Conservation (phyloP, 1,284 basidiomycete species). For the Puccinia brachypodii region DNA sequence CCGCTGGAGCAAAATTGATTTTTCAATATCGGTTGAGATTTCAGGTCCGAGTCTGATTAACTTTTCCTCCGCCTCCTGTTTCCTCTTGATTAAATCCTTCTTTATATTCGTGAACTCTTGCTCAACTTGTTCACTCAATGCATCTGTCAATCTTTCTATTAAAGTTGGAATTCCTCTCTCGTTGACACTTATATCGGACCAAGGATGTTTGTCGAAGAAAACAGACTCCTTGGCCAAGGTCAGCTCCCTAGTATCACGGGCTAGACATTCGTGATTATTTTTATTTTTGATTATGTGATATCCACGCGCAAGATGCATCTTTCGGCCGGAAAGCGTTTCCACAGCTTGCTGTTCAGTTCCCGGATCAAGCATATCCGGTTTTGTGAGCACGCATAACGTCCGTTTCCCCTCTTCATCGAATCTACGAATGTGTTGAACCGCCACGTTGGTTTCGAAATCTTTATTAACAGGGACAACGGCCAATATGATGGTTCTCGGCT, state of each 20-base stretch:
- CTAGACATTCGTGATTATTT: not conserved
- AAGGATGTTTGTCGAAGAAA: not conserved
- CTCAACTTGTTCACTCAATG: not conserved
- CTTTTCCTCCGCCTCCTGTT: not conserved
- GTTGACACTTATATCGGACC: not conserved
- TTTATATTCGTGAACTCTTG: not conserved
- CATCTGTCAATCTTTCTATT: not conserved
- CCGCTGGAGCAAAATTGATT: not conserved
- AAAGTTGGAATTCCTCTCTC: not conserved
- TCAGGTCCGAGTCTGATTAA: not conserved
- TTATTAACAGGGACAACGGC: constrained; percentile 98
- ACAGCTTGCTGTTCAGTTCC: constrained; percentile 79
- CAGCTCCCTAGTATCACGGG: not conserved
- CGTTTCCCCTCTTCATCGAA: constrained; percentile 91
- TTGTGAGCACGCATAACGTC: constrained; percentile 96
- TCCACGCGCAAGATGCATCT: not conserved
- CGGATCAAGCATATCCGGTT: constrained; percentile 93
- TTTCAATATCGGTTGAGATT: not conserved
- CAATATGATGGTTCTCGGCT: constrained; percentile 88
- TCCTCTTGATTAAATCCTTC: not conserved
- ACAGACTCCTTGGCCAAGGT: not conserved
- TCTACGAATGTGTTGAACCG: constrained; percentile 82
- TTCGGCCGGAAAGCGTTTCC: not conserved
- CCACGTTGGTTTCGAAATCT: constrained; percentile 95
- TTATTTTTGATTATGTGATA: constrained; percentile 16